Conservation (phyloP, 2,329 filamentous ascomycete genomes). For the Leptosphaerulina australis region DNA sequence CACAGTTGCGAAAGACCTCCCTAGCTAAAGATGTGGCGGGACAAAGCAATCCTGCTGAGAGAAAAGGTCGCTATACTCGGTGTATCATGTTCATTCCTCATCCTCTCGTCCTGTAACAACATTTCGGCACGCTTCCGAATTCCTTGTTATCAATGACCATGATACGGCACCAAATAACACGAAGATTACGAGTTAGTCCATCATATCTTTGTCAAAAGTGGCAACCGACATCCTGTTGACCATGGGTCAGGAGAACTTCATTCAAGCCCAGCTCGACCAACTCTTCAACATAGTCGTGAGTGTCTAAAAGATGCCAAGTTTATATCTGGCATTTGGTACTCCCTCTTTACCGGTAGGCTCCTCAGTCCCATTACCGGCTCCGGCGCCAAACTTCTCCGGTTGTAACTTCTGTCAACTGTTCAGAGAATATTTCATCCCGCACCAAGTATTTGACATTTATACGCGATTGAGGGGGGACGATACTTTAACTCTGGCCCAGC, state of each 20-base stretch:
- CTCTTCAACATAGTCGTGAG: constrained; percentile 16
- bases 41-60: not conserved
- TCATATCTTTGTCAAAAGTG: constrained; percentile 31
- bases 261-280: constrained; percentile 19
- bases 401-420: constrained; percentile 17
- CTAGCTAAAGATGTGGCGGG: too few species aligned
- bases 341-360: not conserved
- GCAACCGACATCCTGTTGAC: constrained; percentile 6
- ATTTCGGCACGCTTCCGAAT: constrained; percentile 8
- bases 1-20: not conserved
- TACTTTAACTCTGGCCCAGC: not conserved
- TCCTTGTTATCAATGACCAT: constrained; percentile 3
- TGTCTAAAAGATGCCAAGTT: constrained; percentile 19
- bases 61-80: too few species aligned
- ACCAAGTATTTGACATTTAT: constrained; percentile 23
- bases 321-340: not conserved
- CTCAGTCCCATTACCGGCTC: constrained; percentile 10
- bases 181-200: not conserved
- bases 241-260: constrained; percentile 13
- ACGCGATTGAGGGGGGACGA: constrained; percentile 25
- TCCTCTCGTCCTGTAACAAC: constrained; percentile 28
- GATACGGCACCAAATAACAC: constrained; percentile 2
- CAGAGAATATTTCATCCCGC: constrained; percentile 19
- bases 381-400: constrained; percentile 20
- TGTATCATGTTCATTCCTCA: constrained; percentile 34